Percentiles rank a stretch among this genome's conserved stretches.
Conservation (phyloP, 192 early-diverging fungal species). For the Gonapodya prolifera region DNA sequence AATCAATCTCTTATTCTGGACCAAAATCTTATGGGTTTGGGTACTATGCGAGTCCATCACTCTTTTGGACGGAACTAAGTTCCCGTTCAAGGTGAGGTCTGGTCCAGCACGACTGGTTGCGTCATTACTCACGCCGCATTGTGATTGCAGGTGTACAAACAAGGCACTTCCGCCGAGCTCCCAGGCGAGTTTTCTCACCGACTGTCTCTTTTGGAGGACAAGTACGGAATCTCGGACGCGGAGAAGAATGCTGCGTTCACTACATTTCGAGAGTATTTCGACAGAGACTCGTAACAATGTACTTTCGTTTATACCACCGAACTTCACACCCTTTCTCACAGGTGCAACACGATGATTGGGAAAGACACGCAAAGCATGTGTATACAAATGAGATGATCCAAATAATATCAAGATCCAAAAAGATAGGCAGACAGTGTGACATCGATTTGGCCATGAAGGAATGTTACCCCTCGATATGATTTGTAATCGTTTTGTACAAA, state of each 20-base stretch:
- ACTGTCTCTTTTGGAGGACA: not conserved
- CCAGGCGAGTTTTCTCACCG: not conserved
- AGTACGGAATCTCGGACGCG: not conserved
- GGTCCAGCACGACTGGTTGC: too few species aligned
- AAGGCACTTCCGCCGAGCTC: not conserved
- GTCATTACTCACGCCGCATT: not conserved
- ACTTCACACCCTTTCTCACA: too few species aligned
- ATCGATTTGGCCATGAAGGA: too few species aligned
- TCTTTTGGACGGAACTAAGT: not conserved
- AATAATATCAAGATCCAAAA: too few species aligned
- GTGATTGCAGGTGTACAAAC: not conserved
- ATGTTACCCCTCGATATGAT: too few species aligned
- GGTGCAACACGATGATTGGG: too few species aligned
- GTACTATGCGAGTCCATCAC: not conserved
- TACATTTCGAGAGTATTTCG: not conserved
- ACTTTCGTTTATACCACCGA: too few species aligned
- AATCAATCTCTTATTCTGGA: not conserved
- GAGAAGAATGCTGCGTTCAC: not conserved
- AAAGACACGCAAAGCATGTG: too few species aligned
- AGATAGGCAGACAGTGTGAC: too few species aligned
- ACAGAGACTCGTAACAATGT: too few species aligned
- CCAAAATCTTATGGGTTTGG: not conserved
- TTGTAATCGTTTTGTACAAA: too few species aligned
- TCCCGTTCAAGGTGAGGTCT: not conserved
- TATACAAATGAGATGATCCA: too few species aligned